Conservation (phyloP, 768 basidiomycete genomes). For the Phanerodontia chrysosporium region DNA sequence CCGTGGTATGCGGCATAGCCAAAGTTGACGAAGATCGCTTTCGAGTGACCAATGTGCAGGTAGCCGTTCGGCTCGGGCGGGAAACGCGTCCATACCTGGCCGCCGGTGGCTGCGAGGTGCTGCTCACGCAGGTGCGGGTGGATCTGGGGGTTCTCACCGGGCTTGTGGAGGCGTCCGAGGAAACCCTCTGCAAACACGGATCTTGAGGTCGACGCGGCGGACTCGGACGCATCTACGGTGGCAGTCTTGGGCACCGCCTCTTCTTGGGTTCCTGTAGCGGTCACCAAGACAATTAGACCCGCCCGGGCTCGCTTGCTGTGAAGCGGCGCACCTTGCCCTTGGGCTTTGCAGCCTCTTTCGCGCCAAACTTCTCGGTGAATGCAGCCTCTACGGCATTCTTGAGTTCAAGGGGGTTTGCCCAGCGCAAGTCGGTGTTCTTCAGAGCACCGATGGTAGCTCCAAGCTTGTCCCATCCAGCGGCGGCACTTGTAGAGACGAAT, state of each 20-base stretch:
- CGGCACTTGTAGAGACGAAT: slow-evolving; percentile 51
- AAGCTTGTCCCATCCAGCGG: slow-evolving; percentile 73
- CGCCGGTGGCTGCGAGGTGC: slow-evolving; percentile 77
- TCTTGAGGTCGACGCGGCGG: slow-evolving; percentile 39
- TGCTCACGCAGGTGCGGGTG: slow-evolving; percentile 70
- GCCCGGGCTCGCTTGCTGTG: neutral
- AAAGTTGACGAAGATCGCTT: slow-evolving; percentile 97
- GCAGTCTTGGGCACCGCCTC: slow-evolving; percentile 28
- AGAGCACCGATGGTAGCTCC: slow-evolving; percentile 62
- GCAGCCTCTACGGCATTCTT: slow-evolving; percentile 76
- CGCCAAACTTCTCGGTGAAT: slow-evolving; percentile 66
- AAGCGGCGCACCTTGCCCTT: slow-evolving; percentile 58
- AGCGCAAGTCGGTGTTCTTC: slow-evolving; percentile 61
- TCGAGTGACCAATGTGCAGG: slow-evolving; percentile 94
- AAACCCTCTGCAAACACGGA: slow-evolving; percentile 93
- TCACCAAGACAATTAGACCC: neutral
- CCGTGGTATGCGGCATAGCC: slow-evolving; percentile 94
- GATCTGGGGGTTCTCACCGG: slow-evolving; percentile 90
- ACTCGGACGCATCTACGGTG: slow-evolving; percentile 31
- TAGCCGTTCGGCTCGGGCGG: slow-evolving; percentile 98
- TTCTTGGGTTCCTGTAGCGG: slow-evolving; percentile 45
- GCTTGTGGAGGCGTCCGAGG: slow-evolving; percentile 86
- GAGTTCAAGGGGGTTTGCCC: slow-evolving; percentile 81
- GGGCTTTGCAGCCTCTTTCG: slow-evolving; percentile 60
- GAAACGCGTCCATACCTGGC: slow-evolving; percentile 91